Percentiles rank a stretch among this genome's conserved stretches.
Conservation (phyloP, 2,329 filamentous ascomycete genomes). For the Ilyonectria destructans region DNA sequence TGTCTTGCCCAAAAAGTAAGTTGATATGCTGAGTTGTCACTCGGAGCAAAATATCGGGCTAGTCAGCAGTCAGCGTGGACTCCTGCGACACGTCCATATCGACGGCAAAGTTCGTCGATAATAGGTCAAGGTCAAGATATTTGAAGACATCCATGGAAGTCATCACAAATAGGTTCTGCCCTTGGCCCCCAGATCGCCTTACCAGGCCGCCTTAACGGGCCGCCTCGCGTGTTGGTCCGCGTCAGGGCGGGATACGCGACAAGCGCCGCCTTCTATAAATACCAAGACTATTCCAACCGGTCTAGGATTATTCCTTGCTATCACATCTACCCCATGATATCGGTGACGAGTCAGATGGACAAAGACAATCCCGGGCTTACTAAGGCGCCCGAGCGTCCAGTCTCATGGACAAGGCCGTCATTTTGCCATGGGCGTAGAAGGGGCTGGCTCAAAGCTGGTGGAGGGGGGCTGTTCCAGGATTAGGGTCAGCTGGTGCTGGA, state of each 20-base stretch:
- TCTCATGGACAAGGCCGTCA: slow-evolving; percentile 20
- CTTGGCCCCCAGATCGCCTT: not conserved
- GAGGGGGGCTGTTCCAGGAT: not conserved
- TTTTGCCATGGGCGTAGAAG: slow-evolving; percentile 3
- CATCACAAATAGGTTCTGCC: not conserved
- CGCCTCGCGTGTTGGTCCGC: slow-evolving; percentile 11
- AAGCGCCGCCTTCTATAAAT: slow-evolving; percentile 26
- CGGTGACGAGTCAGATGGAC: slow-evolving; percentile 8
- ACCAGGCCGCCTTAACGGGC: not conserved
- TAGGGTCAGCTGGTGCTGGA: slow-evolving; percentile 15
- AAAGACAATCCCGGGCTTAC: not conserved
- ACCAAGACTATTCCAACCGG: not conserved
- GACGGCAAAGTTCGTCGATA: no score
- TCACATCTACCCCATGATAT: slow-evolving; percentile 15
- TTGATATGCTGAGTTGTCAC: not conserved
- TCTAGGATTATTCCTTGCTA: slow-evolving; percentile 4
- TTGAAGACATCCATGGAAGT: no score
- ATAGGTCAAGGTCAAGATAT: no score
- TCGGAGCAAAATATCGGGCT: not conserved
- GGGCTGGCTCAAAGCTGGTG: not conserved
- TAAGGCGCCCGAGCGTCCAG: slow-evolving; percentile 8
- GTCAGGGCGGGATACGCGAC: slow-evolving; percentile 20
- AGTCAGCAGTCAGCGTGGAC: not conserved
- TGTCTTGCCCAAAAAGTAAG: not conserved
- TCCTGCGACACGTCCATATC: not conserved